These are phyloP conservation scores for Insectozyma bohioensis DNA, from an alignment of 1,139 yeast genomes.

Conservation along the genomic window DNA sequence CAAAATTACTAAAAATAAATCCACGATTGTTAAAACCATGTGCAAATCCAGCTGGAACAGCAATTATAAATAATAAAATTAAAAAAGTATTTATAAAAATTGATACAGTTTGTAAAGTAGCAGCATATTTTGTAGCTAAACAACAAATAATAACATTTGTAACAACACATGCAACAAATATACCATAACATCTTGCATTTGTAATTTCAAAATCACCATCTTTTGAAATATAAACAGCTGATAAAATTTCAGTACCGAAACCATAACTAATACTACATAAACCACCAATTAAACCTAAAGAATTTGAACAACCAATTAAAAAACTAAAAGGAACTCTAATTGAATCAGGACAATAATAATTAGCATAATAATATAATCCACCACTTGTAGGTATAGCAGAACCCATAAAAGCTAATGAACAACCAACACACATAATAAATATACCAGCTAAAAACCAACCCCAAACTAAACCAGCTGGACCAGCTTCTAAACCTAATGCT, in stretches of 20 bases:
- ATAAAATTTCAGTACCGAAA: slow-evolving; percentile 33
- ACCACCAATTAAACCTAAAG: slow-evolving; percentile 35
- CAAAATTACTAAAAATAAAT: slow-evolving; percentile 54
- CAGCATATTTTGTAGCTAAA: slow-evolving; percentile 41
- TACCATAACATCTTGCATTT: slow-evolving; percentile 31
- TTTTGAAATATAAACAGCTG: slow-evolving; percentile 28
- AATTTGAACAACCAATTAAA: slow-evolving; percentile 45
- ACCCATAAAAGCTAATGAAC: slow-evolving; percentile 62
- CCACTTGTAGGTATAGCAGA: slow-evolving; percentile 71
- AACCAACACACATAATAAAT: slow-evolving; percentile 59
- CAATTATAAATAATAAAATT: slow-evolving; percentile 57
- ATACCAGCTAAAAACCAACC: slow-evolving; percentile 65
- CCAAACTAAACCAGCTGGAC: slow-evolving; percentile 56
- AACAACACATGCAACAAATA: slow-evolving; percentile 32
- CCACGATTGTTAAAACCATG: slow-evolving; percentile 36
- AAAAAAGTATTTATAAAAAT: slow-evolving; percentile 54
- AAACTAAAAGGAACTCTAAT: slow-evolving; percentile 32
- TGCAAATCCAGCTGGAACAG: slow-evolving; percentile 63
- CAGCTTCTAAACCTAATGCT: slow-evolving; percentile 36
- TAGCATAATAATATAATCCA: slow-evolving; percentile 61
- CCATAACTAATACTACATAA: slow-evolving; percentile 39
- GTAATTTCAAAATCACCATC: slow-evolving; percentile 33
- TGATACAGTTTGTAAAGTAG: slow-evolving; percentile 58
- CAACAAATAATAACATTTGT: slow-evolving; percentile 29
- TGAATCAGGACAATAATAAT: slow-evolving; percentile 32